These are phyloP conservation scores for Volvox carteri DNA, from an alignment of 163 green algal species.

Conservation along the genomic window DNA sequence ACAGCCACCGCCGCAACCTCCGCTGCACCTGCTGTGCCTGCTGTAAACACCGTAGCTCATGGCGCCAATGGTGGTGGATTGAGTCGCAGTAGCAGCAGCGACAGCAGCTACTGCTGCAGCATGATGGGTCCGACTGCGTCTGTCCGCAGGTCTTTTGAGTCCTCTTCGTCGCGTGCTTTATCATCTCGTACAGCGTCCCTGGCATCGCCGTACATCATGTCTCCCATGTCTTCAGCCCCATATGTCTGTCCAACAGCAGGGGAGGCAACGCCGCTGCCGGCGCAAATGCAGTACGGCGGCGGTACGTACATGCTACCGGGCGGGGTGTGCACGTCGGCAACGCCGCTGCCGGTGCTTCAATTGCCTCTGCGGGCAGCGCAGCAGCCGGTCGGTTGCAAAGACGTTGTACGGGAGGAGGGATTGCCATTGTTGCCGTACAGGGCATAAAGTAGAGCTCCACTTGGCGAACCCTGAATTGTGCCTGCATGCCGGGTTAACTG, in stretches of 20 bases:
- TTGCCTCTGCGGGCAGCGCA: no score
- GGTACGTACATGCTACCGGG: not conserved
- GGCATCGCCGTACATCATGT: not conserved
- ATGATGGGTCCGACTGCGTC: not conserved
- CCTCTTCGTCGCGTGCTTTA: not conserved
- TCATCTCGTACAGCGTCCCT: not conserved
- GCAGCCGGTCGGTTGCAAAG: not conserved
- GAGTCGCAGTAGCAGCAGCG: not conserved
- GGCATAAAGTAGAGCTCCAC: not conserved
- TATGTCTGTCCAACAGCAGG: not conserved
- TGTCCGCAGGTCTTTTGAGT: not conserved
- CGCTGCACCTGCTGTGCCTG: not conserved
- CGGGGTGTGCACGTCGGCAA: not conserved
- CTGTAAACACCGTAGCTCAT: not conserved
- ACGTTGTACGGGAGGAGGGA: not conserved
- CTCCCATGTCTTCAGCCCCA: not conserved
- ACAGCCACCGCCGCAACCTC: not conserved
- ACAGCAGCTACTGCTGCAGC: no score
- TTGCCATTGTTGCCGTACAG: not conserved
- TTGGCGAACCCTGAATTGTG: no score
- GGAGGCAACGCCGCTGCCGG: not conserved
- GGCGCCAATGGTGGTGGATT: not conserved
- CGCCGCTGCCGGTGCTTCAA: no score
- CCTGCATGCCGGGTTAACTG: no score
- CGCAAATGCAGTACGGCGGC: not conserved